phyloP scores from a whole-genome alignment of 768 basidiomycete genomes.

The Leccinum sublutescens region DNA sequence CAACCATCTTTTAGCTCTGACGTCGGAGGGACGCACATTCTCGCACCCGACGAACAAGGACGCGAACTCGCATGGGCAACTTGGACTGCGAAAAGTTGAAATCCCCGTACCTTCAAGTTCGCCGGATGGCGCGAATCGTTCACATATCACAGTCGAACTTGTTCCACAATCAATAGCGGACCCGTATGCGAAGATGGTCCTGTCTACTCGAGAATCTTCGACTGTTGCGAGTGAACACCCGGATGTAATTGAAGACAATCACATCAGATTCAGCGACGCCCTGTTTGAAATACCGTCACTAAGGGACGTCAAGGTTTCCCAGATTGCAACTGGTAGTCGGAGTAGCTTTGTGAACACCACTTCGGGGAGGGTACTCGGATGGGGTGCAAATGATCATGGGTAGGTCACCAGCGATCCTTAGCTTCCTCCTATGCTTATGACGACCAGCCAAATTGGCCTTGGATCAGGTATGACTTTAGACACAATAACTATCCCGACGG shows the following conservation, averaged over 20 bases:
- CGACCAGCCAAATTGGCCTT: slow-evolving; percentile 73
- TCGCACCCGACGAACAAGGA: slow-evolving; percentile 69
- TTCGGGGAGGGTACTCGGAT: slow-evolving; percentile 75
- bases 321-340: slow-evolving; percentile 69
- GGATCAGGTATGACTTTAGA: slow-evolving; percentile 62
- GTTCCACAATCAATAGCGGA: slow-evolving; percentile 54
- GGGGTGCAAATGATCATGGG: slow-evolving; percentile 91
- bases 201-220: slow-evolving; percentile 31
- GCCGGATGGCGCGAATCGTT: slow-evolving; percentile 13
- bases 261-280: slow-evolving; percentile 63
- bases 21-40: slow-evolving; percentile 72
- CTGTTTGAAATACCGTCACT: slow-evolving; percentile 80
- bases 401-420: slow-evolving; percentile 27
- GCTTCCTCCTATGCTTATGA: slow-evolving; percentile 1
- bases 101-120: slow-evolving; percentile 36
- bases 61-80: slow-evolving; percentile 81
- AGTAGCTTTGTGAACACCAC: slow-evolving; percentile 72
- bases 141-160: slow-evolving; percentile 50
- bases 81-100: slow-evolving; percentile 70
- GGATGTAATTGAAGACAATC: slow-evolving; percentile 33
- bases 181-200: slow-evolving; percentile 48
- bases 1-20: slow-evolving; percentile 70
- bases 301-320: slow-evolving; percentile 56
- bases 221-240: slow-evolving; percentile 28
- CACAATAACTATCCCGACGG: slow-evolving; percentile 78